Conservation (phyloP, 768 basidiomycete species). For the Lactarius indigo region DNA sequence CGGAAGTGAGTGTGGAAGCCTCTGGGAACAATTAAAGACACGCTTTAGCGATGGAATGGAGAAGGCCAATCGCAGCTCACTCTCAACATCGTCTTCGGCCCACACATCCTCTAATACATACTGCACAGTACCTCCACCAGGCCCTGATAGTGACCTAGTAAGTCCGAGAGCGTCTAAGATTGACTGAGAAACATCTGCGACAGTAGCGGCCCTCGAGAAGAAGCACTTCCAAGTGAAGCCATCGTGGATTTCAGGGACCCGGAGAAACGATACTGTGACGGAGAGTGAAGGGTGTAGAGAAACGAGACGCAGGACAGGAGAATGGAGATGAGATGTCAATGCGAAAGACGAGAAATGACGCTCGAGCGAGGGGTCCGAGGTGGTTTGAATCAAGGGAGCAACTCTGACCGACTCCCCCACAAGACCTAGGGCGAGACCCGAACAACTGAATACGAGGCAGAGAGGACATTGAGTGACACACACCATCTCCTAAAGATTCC, state of each 20-base stretch:
- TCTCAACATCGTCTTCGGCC: slow-evolving; percentile 47
- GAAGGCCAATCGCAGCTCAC: slow-evolving; percentile 38
- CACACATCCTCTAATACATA: slow-evolving; percentile 74
- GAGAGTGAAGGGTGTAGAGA: slow-evolving; percentile 62
- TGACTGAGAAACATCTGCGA: slow-evolving; percentile 48
- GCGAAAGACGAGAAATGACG: slow-evolving; percentile 69
- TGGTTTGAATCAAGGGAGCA: slow-evolving; percentile 49
- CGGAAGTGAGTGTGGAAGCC: slow-evolving; percentile 42
- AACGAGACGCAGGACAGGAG: slow-evolving; percentile 65
- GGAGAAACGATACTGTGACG: slow-evolving; percentile 51
- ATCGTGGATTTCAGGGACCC: slow-evolving; percentile 77
- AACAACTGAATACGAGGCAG: background rate
- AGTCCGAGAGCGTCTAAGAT: slow-evolving; percentile 67
- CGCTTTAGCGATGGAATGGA: background rate
- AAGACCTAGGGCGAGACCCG: slow-evolving; percentile 42
- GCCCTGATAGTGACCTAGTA: slow-evolving; percentile 57
- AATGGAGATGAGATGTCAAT: slow-evolving; percentile 63
- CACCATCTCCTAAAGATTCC: slow-evolving; percentile 60
- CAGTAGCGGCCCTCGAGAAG: slow-evolving; percentile 54
- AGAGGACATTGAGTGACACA: slow-evolving; percentile 21
- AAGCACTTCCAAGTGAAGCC: slow-evolving; percentile 64
- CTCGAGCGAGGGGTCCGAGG: slow-evolving; percentile 36
- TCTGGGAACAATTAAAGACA: slow-evolving; percentile 32
- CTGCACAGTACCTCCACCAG: slow-evolving; percentile 64
- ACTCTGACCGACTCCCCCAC: slow-evolving; percentile 44